phyloP scores from a whole-genome alignment of 371 early-diverging fungal species.

The Batrachochytrium dendrobatidis region DNA sequence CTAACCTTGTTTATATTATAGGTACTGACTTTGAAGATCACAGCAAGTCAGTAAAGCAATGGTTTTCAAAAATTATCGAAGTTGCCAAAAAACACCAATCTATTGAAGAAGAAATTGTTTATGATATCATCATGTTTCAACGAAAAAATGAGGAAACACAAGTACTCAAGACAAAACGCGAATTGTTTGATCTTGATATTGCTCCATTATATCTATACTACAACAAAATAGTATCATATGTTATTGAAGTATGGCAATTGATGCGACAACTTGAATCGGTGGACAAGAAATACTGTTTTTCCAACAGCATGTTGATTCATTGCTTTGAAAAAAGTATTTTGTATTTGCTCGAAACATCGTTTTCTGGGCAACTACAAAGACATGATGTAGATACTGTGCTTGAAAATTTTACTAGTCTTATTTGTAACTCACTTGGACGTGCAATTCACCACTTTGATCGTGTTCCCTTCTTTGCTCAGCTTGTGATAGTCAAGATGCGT shows the following conservation, averaged over 20 bases:
- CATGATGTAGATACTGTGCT: background rate
- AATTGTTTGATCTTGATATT: background rate
- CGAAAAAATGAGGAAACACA: background rate
- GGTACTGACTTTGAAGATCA: background rate
- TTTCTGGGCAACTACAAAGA: background rate
- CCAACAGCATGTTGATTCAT: background rate
- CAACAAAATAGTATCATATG: background rate
- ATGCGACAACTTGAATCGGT: background rate
- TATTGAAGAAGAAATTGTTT: conserved; percentile 4
- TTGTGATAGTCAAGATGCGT: background rate
- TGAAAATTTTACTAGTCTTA: background rate
- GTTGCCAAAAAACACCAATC: background rate
- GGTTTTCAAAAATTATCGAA: background rate
- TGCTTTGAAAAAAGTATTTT: background rate
- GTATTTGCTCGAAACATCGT: background rate
- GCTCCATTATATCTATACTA: background rate
- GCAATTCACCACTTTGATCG: background rate
- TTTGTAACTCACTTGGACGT: background rate
- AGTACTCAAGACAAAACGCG: background rate
- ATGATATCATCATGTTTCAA: conserved; percentile 10
- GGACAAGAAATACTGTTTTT: background rate
- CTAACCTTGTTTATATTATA: background rate
- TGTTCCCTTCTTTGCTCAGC: background rate
- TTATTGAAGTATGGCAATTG: background rate
- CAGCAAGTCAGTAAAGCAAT: background rate